Evolutionary conservation across 176 grass and related monocot genomes (phyloP).

Genomic region (Hsuehochloa calcarea): DNA sequence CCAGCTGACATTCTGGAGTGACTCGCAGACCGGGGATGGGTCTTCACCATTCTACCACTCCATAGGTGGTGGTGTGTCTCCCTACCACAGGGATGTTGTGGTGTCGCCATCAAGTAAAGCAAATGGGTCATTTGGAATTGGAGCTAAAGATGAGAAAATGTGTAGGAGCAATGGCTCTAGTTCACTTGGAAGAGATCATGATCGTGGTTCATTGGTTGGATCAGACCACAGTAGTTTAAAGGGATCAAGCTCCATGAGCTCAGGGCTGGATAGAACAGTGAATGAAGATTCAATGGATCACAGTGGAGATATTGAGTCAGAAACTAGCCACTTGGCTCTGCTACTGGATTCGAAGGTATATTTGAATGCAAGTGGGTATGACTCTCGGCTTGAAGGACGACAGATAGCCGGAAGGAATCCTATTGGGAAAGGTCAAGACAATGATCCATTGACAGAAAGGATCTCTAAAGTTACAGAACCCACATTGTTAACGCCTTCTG

Average conservation of each 20-base stretch:
- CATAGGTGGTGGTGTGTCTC: constrained; percentile 32
- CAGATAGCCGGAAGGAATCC: neutral
- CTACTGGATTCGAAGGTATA: constrained; percentile 22
- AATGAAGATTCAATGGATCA: constrained; percentile 51
- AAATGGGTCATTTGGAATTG: constrained; percentile 33
- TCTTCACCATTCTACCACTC: constrained; percentile 75
- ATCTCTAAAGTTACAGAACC: constrained; percentile 8
- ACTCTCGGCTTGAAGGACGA: constrained; percentile 21
- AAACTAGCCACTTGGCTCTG: constrained; percentile 25
- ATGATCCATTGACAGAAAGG: neutral
- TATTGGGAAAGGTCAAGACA: constrained; percentile 6
- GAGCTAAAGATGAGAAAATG: constrained; percentile 45
- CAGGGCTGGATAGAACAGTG: constrained; percentile 43
- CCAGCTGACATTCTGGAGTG: constrained; percentile 74
- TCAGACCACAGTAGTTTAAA: constrained; percentile 46
- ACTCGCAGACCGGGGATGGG: constrained; percentile 54
- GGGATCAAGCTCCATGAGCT: constrained; percentile 61
- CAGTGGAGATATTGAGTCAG: constrained; percentile 34
- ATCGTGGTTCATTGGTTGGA: constrained; percentile 42
- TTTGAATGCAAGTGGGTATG: constrained; percentile 11
- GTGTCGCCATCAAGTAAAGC: constrained; percentile 34
- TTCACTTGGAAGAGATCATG: constrained; percentile 43
- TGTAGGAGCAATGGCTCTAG: constrained; percentile 48
- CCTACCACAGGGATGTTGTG: constrained; percentile 34
- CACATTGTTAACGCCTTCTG: neutral